phyloP scores from a whole-genome alignment of 495 filamentous ascomycete genomes.

The Penicillium desertorum region DNA sequence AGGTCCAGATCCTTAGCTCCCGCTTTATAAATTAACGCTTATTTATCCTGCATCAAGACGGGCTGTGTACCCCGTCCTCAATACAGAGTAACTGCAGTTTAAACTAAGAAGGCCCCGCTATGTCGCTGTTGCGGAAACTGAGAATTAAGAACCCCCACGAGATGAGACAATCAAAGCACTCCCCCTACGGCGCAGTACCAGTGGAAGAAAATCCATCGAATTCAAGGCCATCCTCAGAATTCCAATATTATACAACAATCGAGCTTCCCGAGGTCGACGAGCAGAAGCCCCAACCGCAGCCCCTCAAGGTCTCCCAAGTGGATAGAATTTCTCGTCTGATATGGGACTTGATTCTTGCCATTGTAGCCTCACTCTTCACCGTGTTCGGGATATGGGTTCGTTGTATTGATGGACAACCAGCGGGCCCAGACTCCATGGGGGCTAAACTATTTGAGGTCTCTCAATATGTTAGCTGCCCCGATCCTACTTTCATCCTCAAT shows the following conservation, averaged over 20 bases:
- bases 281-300: not conserved
- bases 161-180: not conserved
- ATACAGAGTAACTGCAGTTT: not conserved
- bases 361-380: not conserved
- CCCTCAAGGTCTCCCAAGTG: not conserved
- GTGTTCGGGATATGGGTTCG: constrained; percentile 3
- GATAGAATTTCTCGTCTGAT: not conserved
- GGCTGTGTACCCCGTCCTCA: not conserved
- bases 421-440: not conserved
- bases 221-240: not conserved
- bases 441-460: not conserved
- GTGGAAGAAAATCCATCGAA: not conserved
- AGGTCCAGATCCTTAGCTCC: not conserved
- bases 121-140: not conserved
- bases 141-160: not conserved
- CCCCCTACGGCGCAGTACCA: not conserved
- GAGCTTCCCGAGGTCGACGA: not conserved
- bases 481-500: not conserved
- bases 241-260: not conserved
- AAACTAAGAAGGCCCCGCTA: not conserved
- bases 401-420: not conserved
- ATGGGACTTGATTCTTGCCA: not conserved
- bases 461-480: constrained; percentile 3
- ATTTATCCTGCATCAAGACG: not conserved
- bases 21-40: not conserved